These are phyloP conservation scores for Aspergillus tubingensis DNA, from an alignment of 2,329 filamentous ascomycete genomes.

Conservation along the genomic window DNA sequence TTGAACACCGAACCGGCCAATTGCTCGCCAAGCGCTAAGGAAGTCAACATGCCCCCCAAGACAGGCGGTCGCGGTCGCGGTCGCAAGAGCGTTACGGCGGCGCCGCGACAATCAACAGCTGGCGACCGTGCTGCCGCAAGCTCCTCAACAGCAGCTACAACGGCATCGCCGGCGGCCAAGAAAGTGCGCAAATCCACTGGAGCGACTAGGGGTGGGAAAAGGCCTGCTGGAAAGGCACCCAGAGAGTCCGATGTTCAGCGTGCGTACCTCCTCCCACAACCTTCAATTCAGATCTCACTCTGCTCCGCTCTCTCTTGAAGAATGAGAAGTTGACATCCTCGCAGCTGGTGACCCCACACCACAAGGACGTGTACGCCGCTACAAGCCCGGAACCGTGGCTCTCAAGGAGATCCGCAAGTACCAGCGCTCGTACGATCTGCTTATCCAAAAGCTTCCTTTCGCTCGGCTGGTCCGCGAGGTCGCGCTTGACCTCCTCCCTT, in stretches of 20 bases:
- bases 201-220: slow-evolving; percentile 22
- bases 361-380: slow-evolving; percentile 61
- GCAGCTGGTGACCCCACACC: slow-evolving; percentile 74
- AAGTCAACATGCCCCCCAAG: slow-evolving; percentile 34
- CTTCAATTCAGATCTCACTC: neutral
- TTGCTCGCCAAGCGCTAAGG: neutral
- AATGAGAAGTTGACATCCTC: slow-evolving; percentile 12
- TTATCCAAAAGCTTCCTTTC: slow-evolving; percentile 65
- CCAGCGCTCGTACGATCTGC: slow-evolving; percentile 84
- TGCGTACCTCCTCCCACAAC: slow-evolving; percentile 24
- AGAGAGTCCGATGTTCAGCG: slow-evolving; percentile 41
- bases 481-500: slow-evolving; percentile 59
- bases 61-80: slow-evolving; percentile 19
- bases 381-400: slow-evolving; percentile 78
- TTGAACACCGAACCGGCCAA: neutral
- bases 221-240: slow-evolving; percentile 18
- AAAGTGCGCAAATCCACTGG: slow-evolving; percentile 24
- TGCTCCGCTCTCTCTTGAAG: neutral
- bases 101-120: slow-evolving; percentile 9
- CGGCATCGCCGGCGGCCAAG: slow-evolving; percentile 7
- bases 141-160: slow-evolving; percentile 16
- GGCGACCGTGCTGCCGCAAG: slow-evolving; percentile 15
- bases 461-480: slow-evolving; percentile 54
- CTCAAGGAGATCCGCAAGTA: slow-evolving; percentile 89
- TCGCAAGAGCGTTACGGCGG: slow-evolving; percentile 12